A percentile compares a stretch with the other conserved stretches of the same genome.
Evolutionary conservation across 1,284 basidiomycete genomes (phyloP).

Genomic region (Farysia itapuensis): DNA sequence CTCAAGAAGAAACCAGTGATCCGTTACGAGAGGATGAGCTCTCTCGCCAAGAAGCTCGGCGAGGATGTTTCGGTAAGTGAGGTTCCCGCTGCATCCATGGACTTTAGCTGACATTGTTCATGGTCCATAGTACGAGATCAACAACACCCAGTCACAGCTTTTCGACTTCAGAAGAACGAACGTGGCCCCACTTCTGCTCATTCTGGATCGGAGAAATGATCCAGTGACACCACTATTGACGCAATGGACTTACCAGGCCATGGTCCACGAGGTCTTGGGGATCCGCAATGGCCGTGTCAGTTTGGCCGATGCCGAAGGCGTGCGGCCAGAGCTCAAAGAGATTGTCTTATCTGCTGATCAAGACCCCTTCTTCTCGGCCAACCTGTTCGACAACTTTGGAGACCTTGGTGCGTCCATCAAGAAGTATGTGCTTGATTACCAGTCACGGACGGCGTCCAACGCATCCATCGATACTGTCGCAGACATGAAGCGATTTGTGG

Average conservation of each 20-base stretch:
- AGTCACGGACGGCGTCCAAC: conserved; percentile 72
- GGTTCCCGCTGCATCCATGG: not conserved
- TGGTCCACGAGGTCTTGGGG: conserved; percentile 94
- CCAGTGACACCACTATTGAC: conserved; percentile 96
- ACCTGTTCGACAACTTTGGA: conserved; percentile 92
- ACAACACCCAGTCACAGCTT: conserved; percentile 51
- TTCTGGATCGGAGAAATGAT: conserved; percentile 86
- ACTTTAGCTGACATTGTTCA: not conserved
- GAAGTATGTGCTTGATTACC: conserved; percentile 91
- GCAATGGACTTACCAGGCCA: conserved; percentile 99
- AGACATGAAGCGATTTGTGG: conserved; percentile 77
- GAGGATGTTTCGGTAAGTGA: conserved; percentile 74
- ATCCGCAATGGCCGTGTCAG: conserved; percentile 93
- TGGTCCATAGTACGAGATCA: conserved; percentile 56
- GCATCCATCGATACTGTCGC: conserved; percentile 90
- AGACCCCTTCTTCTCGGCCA: conserved; percentile 90
- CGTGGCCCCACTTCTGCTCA: conserved; percentile 64
- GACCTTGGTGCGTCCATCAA: conserved; percentile 92
- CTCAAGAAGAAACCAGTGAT: conserved; percentile 94
- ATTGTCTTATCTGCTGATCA: conserved; percentile 88
- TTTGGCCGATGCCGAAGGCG: conserved; percentile 79
- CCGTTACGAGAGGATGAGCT: conserved; percentile 90
- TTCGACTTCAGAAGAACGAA: conserved; percentile 66
- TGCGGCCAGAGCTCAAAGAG: conserved; percentile 86
- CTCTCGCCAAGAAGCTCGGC: conserved; percentile 85